These are phyloP conservation scores for Harrya chromipes DNA, from an alignment of 768 basidiomycete genomes.

Conservation along the genomic window DNA sequence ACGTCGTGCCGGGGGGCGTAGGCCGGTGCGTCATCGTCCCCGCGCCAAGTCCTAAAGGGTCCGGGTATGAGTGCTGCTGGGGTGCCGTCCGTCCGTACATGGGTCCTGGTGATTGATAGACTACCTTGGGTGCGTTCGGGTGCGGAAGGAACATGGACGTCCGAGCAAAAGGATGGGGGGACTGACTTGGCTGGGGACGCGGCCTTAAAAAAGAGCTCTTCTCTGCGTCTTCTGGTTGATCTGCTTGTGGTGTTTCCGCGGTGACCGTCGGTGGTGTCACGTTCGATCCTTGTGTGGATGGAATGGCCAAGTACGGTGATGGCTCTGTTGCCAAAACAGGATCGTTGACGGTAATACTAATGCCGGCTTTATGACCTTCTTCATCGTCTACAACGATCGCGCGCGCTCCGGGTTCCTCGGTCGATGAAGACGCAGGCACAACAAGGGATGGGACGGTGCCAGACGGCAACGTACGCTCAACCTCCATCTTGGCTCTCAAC, in stretches of 20 bases:
- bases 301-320: conserved; percentile 4
- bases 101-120: conserved; percentile 40
- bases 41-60: conserved; percentile 6
- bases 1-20: conserved; percentile 26
- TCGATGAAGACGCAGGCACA: background rate
- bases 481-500: conserved; percentile 16
- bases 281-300: conserved; percentile 13
- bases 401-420: conserved; percentile 2
- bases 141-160: conserved; percentile 51
- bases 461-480: conserved; percentile 1
- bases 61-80: conserved; percentile 16
- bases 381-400: conserved; percentile 21
- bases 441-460: background rate
- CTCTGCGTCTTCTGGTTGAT: conserved; percentile 6
- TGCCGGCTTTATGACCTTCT: conserved; percentile 2
- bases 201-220: conserved; percentile 25
- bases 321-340: conserved; percentile 12
- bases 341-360: conserved; percentile 3
- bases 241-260: conserved; percentile 8
- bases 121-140: conserved; percentile 50
- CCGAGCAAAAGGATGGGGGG: conserved; percentile 30
- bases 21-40: background rate
- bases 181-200: conserved; percentile 19
- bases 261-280: conserved; percentile 10
- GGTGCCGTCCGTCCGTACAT: conserved; percentile 49